These are phyloP conservation scores for Eucalyptus cloeziana DNA, from an alignment of 345 rosid species.

Conservation along the genomic window DNA sequence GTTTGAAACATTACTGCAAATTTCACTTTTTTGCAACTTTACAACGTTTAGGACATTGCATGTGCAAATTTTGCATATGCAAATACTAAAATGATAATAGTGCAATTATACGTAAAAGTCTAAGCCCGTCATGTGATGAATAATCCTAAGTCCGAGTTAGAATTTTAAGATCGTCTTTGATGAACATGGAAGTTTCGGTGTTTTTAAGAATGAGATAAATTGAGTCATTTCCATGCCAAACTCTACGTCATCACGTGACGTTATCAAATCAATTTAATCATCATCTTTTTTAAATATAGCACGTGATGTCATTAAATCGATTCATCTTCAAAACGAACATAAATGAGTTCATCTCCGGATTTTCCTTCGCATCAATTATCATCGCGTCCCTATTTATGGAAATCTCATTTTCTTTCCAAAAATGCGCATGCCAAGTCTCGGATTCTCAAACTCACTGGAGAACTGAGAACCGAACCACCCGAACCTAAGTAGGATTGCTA, in stretches of 20 bases:
- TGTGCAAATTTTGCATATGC: background rate
- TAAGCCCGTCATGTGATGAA: fast-evolving
- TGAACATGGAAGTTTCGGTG: background rate
- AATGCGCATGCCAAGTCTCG: background rate
- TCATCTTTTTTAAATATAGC: background rate
- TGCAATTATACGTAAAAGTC: background rate
- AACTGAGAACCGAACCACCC: background rate
- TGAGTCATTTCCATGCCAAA: no score
- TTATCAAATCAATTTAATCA: background rate
- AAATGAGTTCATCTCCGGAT: background rate
- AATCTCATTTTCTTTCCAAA: background rate
- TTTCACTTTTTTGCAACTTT: no score
- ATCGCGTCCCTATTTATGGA: background rate
- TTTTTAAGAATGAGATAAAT: background rate
- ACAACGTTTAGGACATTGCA: background rate
- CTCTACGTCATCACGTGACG: background rate
- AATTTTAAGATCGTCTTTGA: background rate
- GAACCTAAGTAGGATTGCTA: background rate
- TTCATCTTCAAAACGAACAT: no score
- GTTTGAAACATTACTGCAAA: background rate
- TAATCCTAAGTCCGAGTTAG: background rate
- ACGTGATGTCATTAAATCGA: no score
- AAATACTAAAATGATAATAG: background rate
- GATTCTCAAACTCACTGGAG: background rate
- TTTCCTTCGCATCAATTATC: background rate